A percentile compares a stretch with the other conserved stretches of the same genome.
Evolutionary conservation across 345 rosid genomes (phyloP).

Genomic region (Syzygium oleosum): DNA sequence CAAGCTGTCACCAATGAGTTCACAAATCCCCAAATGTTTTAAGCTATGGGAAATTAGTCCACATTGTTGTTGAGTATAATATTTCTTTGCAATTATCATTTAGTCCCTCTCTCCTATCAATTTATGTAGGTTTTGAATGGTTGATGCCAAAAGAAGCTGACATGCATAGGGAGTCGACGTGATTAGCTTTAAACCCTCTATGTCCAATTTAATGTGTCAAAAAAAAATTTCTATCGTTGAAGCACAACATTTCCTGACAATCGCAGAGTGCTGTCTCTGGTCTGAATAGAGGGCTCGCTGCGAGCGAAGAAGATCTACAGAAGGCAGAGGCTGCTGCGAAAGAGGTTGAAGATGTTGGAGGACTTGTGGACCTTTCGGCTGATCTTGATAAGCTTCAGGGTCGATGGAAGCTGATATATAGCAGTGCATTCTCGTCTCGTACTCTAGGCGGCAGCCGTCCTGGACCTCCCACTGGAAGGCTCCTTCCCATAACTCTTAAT

Average conservation of each 20-base stretch:
- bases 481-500: slow-evolving; percentile 85
- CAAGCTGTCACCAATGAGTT: neutral
- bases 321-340: slow-evolving; percentile 71
- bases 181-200: neutral
- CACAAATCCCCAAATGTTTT: neutral
- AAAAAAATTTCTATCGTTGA: neutral
- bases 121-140: neutral
- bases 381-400: slow-evolving; percentile 74
- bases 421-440: slow-evolving; percentile 91
- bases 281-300: slow-evolving; percentile 83
- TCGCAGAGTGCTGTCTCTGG: slow-evolving; percentile 73
- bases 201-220: neutral
- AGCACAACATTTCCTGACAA: neutral
- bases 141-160: neutral
- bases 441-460: slow-evolving; percentile 91
- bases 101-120: neutral
- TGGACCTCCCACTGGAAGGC: slow-evolving; percentile 81
- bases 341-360: slow-evolving; percentile 63
- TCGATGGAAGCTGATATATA: slow-evolving; percentile 77
- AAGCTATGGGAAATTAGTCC: neutral
- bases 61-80: neutral
- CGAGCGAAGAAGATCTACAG: slow-evolving; percentile 47
- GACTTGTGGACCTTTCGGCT: slow-evolving; percentile 48
- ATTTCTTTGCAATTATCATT: neutral
- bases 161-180: neutral